Evolutionary conservation across 768 basidiomycete genomes (phyloP).

Genomic region (Phanerochaete carnosa): DNA sequence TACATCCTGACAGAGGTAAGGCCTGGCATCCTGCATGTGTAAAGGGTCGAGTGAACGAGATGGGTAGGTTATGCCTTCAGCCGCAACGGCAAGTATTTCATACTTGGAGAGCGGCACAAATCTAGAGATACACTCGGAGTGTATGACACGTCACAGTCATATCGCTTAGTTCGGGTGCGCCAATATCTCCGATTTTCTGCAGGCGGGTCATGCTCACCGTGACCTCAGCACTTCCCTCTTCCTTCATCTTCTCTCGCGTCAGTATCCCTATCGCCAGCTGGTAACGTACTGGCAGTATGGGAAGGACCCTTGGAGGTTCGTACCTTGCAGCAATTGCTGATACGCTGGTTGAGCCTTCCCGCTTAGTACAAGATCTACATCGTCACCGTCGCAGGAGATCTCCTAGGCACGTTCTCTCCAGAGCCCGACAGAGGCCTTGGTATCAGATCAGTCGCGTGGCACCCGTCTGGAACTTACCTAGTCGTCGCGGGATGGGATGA

Average conservation of each 20-base stretch:
- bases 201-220: neutral
- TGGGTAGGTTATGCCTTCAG: slow-evolving; percentile 71
- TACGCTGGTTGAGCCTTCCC: neutral
- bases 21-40: neutral
- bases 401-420: slow-evolving; percentile 66
- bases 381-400: slow-evolving; percentile 60
- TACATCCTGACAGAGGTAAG: slow-evolving; percentile 76
- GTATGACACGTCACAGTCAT: slow-evolving; percentile 71
- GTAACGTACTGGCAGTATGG: slow-evolving; percentile 77
- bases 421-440: slow-evolving; percentile 81
- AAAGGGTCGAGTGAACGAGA: neutral
- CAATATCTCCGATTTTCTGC: neutral
- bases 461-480: slow-evolving; percentile 80
- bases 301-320: slow-evolving; percentile 80
- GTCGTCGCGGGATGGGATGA: slow-evolving; percentile 89
- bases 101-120: slow-evolving; percentile 85
- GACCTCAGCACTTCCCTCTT: slow-evolving; percentile 72
- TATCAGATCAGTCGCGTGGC: slow-evolving; percentile 77
- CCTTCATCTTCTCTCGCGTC: slow-evolving; percentile 73
- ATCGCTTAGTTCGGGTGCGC: slow-evolving; percentile 70
- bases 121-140: slow-evolving; percentile 86
- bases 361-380: slow-evolving; percentile 74
- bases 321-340: slow-evolving; percentile 4
- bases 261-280: slow-evolving; percentile 71
- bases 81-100: slow-evolving; percentile 77